Conservation (phyloP, 1,139 yeast species). For the Saccharomyces hybrid region DNA sequence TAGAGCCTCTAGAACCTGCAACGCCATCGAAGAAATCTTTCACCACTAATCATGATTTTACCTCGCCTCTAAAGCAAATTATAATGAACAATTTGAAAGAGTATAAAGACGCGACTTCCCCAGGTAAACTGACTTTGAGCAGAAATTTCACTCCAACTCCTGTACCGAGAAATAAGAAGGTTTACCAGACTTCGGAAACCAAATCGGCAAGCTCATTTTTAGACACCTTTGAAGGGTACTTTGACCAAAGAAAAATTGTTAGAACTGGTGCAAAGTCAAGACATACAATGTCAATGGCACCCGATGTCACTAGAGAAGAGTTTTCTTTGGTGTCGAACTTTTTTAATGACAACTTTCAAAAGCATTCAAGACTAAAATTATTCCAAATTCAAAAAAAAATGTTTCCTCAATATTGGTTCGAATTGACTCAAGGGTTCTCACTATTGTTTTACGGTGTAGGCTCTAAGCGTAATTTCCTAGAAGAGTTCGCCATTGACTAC, state of each 20-base stretch:
- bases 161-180: conserved; percentile 30
- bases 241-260: conserved; percentile 67
- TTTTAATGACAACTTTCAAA: conserved; percentile 40
- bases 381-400: conserved; percentile 43
- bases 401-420: conserved; percentile 78
- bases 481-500: conserved; percentile 53
- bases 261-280: conserved; percentile 45
- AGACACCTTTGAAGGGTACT: conserved; percentile 86
- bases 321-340: conserved; percentile 43
- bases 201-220: conserved; percentile 58
- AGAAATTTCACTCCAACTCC: conserved; percentile 35
- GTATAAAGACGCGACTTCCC: conserved; percentile 17
- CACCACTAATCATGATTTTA: conserved; percentile 17
- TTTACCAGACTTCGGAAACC: conserved; percentile 33
- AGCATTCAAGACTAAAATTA: conserved; percentile 35
- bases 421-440: conserved; percentile 68
- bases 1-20: conserved; percentile 10
- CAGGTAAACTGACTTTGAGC: conserved; percentile 26
- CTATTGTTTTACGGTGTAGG: conserved; percentile 82
- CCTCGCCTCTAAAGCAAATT: conserved; percentile 25
- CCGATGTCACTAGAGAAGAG: conserved; percentile 55
- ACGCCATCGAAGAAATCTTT: conserved; percentile 20
- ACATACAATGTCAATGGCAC: conserved; percentile 66
- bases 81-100: conserved; percentile 20
- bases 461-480: conserved; percentile 59